Evolutionary conservation across 2,329 filamentous ascomycete species (phyloP).

Genomic region (Fusarium beomiforme): DNA sequence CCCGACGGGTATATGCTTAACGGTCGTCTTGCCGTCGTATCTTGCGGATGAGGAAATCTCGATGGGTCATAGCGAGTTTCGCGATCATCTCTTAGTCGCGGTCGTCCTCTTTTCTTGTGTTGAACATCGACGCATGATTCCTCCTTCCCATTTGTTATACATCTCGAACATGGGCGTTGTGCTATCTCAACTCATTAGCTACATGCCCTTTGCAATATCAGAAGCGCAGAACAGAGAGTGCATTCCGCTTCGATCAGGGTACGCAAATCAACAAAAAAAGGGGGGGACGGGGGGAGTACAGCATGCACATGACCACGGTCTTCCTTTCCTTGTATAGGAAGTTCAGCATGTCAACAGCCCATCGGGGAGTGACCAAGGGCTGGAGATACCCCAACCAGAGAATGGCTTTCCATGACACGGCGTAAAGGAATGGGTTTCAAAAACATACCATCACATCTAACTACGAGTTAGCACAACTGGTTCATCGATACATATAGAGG

Average conservation of each 20-base stretch:
- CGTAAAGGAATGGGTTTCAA: conserved; percentile 1
- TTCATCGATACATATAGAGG: background rate
- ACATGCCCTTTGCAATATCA: background rate
- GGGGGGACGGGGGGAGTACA: too few relatives aligned
- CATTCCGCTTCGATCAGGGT: background rate
- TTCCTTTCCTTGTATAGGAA: background rate
- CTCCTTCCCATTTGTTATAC: conserved; percentile 80
- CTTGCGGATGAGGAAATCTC: conserved; percentile 57
- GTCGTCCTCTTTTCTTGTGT: conserved; percentile 85
- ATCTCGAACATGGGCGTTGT: conserved; percentile 81
- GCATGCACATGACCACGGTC: background rate
- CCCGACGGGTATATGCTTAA: conserved; percentile 61
- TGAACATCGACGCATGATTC: conserved; percentile 84
- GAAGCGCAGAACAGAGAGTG: background rate
- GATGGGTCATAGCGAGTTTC: conserved; percentile 66
- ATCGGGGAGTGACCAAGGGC: background rate
- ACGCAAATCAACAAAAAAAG: background rate
- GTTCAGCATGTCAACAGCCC: background rate
- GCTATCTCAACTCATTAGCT: conserved; percentile 60
- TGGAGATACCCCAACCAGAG: background rate
- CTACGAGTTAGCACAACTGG: conserved; percentile 18
- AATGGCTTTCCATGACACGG: background rate
- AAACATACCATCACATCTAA: conserved; percentile 72
- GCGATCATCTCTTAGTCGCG: conserved; percentile 78
- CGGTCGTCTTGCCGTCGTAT: conserved; percentile 60